Conservation (phyloP, 1,284 basidiomycete genomes). For the Tilletia indica region DNA sequence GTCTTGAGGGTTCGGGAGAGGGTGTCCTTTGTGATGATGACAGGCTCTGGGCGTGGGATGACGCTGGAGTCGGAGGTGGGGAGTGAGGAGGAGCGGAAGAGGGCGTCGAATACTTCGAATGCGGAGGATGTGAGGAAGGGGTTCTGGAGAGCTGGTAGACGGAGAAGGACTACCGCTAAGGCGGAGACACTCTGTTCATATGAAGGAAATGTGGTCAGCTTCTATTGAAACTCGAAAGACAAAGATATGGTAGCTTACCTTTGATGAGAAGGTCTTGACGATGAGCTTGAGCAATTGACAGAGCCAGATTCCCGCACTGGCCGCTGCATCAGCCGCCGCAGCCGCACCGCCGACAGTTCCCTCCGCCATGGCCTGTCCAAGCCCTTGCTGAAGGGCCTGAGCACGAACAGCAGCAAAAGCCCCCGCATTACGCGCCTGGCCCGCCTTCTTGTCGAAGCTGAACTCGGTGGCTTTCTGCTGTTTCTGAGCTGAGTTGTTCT, state of each 20-base stretch:
- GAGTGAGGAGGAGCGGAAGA: conserved; percentile 38
- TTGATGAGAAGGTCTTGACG: conserved; percentile 37
- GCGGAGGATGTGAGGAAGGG: conserved; percentile 51
- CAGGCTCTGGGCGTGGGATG: conserved; percentile 23
- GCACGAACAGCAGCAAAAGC: conserved; percentile 41
- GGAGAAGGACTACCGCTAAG: conserved; percentile 35
- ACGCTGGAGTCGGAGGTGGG: conserved; percentile 22
- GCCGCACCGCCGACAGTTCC: neutral
- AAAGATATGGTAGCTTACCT: conserved; percentile 18
- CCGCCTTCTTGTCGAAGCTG: conserved; percentile 45
- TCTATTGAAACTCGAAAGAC: neutral
- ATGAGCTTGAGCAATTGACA: conserved; percentile 30
- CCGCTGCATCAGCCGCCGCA: conserved; percentile 29
- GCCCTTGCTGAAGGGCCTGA: conserved; percentile 13
- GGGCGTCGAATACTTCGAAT: conserved; percentile 52
- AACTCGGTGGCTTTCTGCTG: conserved; percentile 54
- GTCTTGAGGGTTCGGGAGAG: conserved; percentile 35
- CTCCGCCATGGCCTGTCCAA: conserved; percentile 8
- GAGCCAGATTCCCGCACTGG: conserved; percentile 18
- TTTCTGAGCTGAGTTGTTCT: conserved; percentile 60
- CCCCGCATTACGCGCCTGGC: conserved; percentile 44
- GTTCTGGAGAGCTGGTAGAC: conserved; percentile 47
- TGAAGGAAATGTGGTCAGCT: neutral
- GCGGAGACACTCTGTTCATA: conserved; percentile 25
- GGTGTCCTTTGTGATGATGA: conserved; percentile 8